These are phyloP conservation scores for Euphorbia neoarborescens DNA, from an alignment of 441 rosid species.

Conservation along the genomic window DNA sequence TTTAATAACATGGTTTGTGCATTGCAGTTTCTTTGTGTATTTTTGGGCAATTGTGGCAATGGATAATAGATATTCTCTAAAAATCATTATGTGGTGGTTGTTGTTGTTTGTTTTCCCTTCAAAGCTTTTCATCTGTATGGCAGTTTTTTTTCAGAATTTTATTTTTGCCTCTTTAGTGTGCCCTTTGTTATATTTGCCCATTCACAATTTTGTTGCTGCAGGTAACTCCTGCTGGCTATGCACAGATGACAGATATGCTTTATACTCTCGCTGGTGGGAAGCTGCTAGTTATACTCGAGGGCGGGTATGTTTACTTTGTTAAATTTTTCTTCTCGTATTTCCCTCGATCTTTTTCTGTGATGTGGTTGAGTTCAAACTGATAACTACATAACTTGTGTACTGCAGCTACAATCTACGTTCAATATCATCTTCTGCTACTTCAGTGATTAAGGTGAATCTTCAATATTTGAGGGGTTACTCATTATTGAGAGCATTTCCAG, in stretches of 20 bases:
- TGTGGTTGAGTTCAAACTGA: slow-evolving; percentile 1
- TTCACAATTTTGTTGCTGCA: slow-evolving; percentile 21
- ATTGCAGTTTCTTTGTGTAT: background rate
- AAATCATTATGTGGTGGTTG: background rate
- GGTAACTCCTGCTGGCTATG: slow-evolving; percentile 93
- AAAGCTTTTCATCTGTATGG: background rate
- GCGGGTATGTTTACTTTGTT: slow-evolving; percentile 53
- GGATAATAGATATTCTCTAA: background rate
- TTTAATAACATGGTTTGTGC: too few species aligned
- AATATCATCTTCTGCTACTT: slow-evolving; percentile 88
- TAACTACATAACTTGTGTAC: slow-evolving; percentile 4
- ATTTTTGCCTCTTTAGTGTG: background rate
- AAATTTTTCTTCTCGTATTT: slow-evolving; percentile 7
- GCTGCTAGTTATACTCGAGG: slow-evolving; percentile 94
- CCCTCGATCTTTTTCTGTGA: background rate
- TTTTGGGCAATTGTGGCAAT: background rate
- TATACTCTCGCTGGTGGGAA: slow-evolving; percentile 56
- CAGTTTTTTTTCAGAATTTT: background rate
- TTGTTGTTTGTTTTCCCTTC: background rate
- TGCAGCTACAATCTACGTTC: slow-evolving; percentile 96
- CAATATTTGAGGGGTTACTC: background rate
- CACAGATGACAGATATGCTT: slow-evolving; percentile 75
- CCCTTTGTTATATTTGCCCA: background rate
- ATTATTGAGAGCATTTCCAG: background rate
- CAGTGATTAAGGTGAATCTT: slow-evolving; percentile 72